phyloP scores from a whole-genome alignment of 2,329 filamentous ascomycete species.

The Aspergillus sp. region DNA sequence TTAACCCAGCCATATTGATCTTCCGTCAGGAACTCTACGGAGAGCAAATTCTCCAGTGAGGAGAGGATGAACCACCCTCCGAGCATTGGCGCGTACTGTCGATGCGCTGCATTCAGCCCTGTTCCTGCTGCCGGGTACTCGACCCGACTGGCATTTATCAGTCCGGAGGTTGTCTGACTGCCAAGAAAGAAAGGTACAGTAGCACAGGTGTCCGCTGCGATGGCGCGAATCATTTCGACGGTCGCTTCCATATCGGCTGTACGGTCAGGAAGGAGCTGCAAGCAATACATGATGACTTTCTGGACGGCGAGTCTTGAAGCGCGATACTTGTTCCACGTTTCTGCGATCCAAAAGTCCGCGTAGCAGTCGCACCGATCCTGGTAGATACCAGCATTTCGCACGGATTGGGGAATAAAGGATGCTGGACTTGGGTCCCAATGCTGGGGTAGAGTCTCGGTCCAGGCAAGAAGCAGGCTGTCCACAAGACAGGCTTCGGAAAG shows the following conservation, averaged over 20 bases:
- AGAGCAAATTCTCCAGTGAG: conserved; percentile 27
- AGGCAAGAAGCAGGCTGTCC: conserved; percentile 29
- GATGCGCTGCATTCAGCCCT: conserved; percentile 25
- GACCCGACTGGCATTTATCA: conserved; percentile 27
- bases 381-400: conserved; percentile 33
- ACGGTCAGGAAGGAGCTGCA: conserved; percentile 22
- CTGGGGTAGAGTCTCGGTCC: conserved; percentile 29
- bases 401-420: conserved; percentile 29
- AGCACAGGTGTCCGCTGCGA: conserved; percentile 34
- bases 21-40: conserved; percentile 24
- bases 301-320: conserved; percentile 34
- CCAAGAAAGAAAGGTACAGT: conserved; percentile 35
- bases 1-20: conserved; percentile 29
- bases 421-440: conserved; percentile 32
- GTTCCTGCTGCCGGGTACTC: conserved; percentile 31
- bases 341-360: conserved; percentile 33
- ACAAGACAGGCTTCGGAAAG: conserved; percentile 27
- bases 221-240: conserved; percentile 15
- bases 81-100: conserved; percentile 31
- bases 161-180: conserved; percentile 28
- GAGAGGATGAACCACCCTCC: conserved; percentile 32
- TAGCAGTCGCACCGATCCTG: conserved; percentile 36
- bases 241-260: conserved; percentile 14
- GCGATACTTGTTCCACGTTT: conserved; percentile 37
- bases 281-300: conserved; percentile 33